Percentiles rank a stretch among this genome's conserved stretches.
Conservation (phyloP, 83 land plant genomes). For the Larix sibirica region DNA sequence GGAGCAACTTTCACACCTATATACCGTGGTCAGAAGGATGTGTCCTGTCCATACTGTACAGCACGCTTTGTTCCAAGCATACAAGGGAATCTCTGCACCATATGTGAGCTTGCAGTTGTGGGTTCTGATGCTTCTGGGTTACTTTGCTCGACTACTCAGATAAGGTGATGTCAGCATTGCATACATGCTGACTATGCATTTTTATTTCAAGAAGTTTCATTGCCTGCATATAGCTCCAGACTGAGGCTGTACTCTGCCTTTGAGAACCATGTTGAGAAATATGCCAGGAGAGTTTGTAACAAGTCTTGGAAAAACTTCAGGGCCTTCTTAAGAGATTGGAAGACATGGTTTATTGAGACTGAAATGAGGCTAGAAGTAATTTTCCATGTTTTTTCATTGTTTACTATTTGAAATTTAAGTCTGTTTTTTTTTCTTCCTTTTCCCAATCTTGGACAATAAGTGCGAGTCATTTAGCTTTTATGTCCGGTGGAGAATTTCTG, state of each 20-base stretch:
- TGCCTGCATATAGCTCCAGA: conserved; percentile 55
- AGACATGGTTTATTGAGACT: conserved; percentile 44
- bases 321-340: conserved; percentile 77
- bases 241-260: conserved; percentile 37
- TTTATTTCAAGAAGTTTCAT: conserved; percentile 40
- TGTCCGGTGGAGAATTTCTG: too few species aligned
- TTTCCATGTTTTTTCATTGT: too few species aligned
- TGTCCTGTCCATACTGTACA: conserved; percentile 51
- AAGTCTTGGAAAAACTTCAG: conserved; percentile 42
- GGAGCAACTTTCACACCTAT: conserved; percentile 52
- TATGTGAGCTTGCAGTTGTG: conserved; percentile 60
- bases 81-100: conserved; percentile 37
- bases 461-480: too few species aligned
- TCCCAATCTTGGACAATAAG: too few species aligned
- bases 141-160: conserved; percentile 60
- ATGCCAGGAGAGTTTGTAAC: too few species aligned
- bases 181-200: too few species aligned
- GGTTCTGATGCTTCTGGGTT: conserved; percentile 70
- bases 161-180: conserved; percentile 37
- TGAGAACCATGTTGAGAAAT: too few species aligned
- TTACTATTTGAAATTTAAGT: too few species aligned
- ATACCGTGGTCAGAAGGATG: conserved; percentile 47
- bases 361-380: too few species aligned
- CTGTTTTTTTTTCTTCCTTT: too few species aligned
- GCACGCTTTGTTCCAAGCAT: conserved; percentile 35